Base-by-base conservation (phyloP, 2,329 filamentous ascomycete genomes). In the Scytalidium lignicola region DNA sequence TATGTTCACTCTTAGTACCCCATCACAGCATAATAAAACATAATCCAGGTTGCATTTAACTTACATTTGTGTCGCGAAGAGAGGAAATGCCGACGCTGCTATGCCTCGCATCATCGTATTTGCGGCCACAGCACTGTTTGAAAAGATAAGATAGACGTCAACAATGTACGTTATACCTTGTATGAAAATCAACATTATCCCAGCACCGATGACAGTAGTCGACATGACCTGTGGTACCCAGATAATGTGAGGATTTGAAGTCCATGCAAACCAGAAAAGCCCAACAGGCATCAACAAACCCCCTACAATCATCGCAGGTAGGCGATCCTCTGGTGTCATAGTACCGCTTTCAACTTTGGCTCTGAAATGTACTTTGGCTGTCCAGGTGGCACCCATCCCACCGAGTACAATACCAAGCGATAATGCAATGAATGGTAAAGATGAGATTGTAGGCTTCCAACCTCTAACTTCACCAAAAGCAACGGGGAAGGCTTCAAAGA, bases 141-240 rank as follows among this genome's bases (percentile, higher is more conserved):
- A 84, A 62, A 89, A 92, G 58, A 91, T 84, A 8, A 83, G 82
- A 58, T 92, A 92, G 10, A 82, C 79, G 46, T 84, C 76, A 0
- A 87, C 85, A 6, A 93, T 71, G 63, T 92, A 93, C 52, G 70
- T 71, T 39, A 70, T 56, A 7, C 65, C 68, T 26, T 70, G 65
- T 50, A 72, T 58, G 62, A 74, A 74, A 23, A 74, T 67, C 48
- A 73, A 58, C 23, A 72, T 55, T 41, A 73, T 65, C 22, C 70
- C 69, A 20, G 57, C 58, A 7, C 72, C 72, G 39, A 72, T 70
- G 19, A 65, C 65, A 8, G 67, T 58, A 7, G 68, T 67, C 1
- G 69, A 61, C 6, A 73, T 53, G 29, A 72, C 66, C 51, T 72
- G 70, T 1, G 66, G 62, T 13, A 68, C 66, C 65, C 67, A 70